These are phyloP conservation scores for Rubia peregrina DNA, from an alignment of 305 asterid genomes.

Conservation along the genomic window DNA sequence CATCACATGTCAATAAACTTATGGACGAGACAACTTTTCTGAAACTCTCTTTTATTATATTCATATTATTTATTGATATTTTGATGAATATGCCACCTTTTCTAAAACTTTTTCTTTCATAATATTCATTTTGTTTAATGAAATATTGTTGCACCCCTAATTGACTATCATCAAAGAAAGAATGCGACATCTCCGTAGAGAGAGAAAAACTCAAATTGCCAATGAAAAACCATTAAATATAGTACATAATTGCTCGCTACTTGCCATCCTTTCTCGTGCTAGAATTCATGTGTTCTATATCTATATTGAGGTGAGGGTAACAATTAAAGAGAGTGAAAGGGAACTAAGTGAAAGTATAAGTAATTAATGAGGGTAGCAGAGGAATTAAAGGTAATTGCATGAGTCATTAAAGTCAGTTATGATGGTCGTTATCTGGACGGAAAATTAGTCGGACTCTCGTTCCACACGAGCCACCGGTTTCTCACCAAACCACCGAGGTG, in stretches of 20 bases:
- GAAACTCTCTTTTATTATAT: too few species aligned
- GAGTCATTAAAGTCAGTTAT: not conserved
- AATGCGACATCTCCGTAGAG: too few species aligned
- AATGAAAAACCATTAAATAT: not conserved
- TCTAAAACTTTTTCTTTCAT: too few species aligned
- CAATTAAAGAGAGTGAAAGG: not conserved
- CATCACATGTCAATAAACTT: too few species aligned
- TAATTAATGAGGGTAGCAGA: not conserved
- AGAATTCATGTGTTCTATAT: not conserved
- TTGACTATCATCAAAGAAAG: too few species aligned
- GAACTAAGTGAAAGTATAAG: not conserved
- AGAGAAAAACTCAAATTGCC: too few species aligned
- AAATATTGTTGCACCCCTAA: too few species aligned
- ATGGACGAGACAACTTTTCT: too few species aligned
- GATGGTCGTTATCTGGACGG: constrained; percentile 6
- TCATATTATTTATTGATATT: too few species aligned
- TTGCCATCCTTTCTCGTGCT: not conserved
- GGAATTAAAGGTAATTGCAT: constrained; percentile 12
- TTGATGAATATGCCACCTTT: too few species aligned
- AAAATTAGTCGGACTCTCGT: constrained; percentile 33
- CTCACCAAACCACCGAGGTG: constrained; percentile 27
- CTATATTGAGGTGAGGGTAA: not conserved
- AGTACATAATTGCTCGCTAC: not conserved
- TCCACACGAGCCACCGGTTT: constrained; percentile 39
- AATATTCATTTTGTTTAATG: too few species aligned